phyloP scores from a whole-genome alignment of 2,329 filamentous ascomycete species.

The Alternaria ventricosa region DNA sequence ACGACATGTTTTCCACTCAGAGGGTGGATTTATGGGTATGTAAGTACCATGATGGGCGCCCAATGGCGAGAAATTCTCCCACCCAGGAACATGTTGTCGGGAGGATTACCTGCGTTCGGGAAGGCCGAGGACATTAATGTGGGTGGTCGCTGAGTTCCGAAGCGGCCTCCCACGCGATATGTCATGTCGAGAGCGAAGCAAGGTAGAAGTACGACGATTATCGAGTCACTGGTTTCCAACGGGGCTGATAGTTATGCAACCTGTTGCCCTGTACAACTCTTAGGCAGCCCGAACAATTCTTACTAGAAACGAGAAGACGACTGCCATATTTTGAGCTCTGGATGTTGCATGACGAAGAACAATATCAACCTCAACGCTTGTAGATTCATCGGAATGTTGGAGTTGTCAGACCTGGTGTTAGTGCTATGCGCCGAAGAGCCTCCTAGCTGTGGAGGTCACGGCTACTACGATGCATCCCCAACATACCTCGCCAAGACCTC shows the following conservation, averaged over 20 bases:
- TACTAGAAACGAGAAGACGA: neutral
- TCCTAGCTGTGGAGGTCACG: neutral
- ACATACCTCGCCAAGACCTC: slow-evolving; percentile 27
- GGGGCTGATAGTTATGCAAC: neutral
- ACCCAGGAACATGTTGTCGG: slow-evolving; percentile 19
- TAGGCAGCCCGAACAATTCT: neutral
- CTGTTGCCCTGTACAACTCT: neutral
- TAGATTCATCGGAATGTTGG: neutral
- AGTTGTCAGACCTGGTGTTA: neutral
- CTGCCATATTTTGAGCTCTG: neutral
- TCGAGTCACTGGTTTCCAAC: neutral
- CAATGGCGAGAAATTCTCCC: slow-evolving; percentile 26
- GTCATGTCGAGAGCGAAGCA: slow-evolving; percentile 10
- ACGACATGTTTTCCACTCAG: slow-evolving; percentile 13
- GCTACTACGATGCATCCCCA: neutral
- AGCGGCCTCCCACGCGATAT: slow-evolving; percentile 10
- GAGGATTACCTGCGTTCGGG: slow-evolving; percentile 19
- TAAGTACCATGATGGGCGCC: slow-evolving; percentile 42
- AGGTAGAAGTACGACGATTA: neutral
- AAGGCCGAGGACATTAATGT: slow-evolving; percentile 7
- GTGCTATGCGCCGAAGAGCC: neutral
- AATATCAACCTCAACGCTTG: neutral
- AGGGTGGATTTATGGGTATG: neutral
- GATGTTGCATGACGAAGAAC: neutral
- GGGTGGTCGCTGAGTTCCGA: neutral